A percentile compares a stretch with the other conserved stretches of the same genome.
Evolutionary conservation across 768 basidiomycete genomes (phyloP).

Genomic region (Leccinum pellstonianum): DNA sequence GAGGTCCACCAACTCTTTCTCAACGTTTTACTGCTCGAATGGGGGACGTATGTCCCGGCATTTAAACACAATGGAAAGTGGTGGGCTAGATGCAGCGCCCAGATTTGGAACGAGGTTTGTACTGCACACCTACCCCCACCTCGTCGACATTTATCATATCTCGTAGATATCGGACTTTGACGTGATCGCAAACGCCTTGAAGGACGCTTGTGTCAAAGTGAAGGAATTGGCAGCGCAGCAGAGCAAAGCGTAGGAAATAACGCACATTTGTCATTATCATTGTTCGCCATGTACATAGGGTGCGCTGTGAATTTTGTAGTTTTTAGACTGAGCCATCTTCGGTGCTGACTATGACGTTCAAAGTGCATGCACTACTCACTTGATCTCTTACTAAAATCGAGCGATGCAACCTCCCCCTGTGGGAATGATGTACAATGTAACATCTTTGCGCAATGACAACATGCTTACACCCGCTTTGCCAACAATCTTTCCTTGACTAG

Average conservation of each 20-base stretch:
- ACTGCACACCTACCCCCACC: background rate
- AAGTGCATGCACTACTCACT: no score
- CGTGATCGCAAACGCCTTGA: conserved; percentile 26
- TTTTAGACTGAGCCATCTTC: no score
- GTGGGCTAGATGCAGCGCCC: conserved; percentile 33
- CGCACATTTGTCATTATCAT: background rate
- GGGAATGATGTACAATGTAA: no score
- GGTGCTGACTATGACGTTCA: no score
- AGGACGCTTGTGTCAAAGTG: conserved; percentile 25
- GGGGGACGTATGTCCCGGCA: conserved; percentile 12
- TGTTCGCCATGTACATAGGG: background rate
- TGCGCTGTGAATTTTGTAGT: background rate
- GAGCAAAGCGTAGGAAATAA: background rate
- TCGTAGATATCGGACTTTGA: conserved; percentile 34
- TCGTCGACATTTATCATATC: background rate
- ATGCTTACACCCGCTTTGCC: no score
- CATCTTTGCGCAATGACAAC: no score
- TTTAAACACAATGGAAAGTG: conserved; percentile 32
- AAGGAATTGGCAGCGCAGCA: conserved; percentile 6
- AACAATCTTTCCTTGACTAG: no score
- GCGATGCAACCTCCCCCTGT: no score
- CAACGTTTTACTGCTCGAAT: conserved; percentile 21
- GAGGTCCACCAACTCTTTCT: conserved; percentile 17
- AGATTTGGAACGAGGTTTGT: conserved; percentile 35
- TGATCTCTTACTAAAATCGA: no score